Evolutionary conservation across 169 alveolate genomes (phyloP).

Genomic region (Eimeria brunetti): DNA sequence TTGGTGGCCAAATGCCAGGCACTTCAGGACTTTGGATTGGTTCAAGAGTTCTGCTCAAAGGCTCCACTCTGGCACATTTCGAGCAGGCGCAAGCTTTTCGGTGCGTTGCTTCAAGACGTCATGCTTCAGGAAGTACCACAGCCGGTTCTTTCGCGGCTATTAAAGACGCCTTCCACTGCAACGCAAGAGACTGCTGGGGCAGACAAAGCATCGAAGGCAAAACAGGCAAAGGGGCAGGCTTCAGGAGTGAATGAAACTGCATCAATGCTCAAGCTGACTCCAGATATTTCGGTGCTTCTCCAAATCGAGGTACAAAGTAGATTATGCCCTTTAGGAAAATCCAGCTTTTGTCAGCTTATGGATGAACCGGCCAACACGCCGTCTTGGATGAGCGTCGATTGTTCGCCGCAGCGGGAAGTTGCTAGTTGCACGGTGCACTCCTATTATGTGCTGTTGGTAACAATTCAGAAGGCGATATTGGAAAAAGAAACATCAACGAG

Average conservation of each 20-base stretch:
- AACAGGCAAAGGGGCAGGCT: slow-evolving; percentile 34
- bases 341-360: background rate
- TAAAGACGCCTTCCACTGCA: slow-evolving; percentile 19
- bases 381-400: background rate
- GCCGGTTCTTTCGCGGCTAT: slow-evolving; percentile 49
- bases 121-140: slow-evolving; percentile 42
- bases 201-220: slow-evolving; percentile 14
- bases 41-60: slow-evolving; percentile 51
- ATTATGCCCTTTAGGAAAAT: background rate
- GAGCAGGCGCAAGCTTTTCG: slow-evolving; percentile 50
- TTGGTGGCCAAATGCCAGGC: slow-evolving; percentile 38
- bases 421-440: background rate
- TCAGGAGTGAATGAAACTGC: slow-evolving; percentile 11
- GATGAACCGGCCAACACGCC: background rate
- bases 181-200: slow-evolving; percentile 16
- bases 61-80: slow-evolving; percentile 67
- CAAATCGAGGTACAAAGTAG: slow-evolving; percentile 34
- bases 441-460: background rate
- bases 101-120: slow-evolving; percentile 69
- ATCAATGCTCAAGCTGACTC: slow-evolving; percentile 33
- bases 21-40: slow-evolving; percentile 55
- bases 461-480: slow-evolving; percentile 49
- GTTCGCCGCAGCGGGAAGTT: background rate
- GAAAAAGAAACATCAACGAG: slow-evolving; percentile 36
- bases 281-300: slow-evolving; percentile 63